phyloP scores from a whole-genome alignment of 2,329 filamentous ascomycete genomes.

The Lecanosticta acicola region DNA sequence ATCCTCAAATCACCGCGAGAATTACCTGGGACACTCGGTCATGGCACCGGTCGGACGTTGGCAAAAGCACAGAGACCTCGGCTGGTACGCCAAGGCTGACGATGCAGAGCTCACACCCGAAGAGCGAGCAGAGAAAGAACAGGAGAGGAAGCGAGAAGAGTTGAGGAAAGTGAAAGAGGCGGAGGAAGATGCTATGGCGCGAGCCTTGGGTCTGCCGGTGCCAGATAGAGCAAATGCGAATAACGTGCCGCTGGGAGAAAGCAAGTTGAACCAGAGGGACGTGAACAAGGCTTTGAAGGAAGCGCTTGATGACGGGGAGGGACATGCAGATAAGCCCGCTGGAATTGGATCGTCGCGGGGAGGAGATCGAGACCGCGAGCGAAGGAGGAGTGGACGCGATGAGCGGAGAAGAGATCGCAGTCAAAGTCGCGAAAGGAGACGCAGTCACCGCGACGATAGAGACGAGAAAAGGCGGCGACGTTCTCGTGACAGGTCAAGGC shows the following conservation, averaged over 20 bases:
- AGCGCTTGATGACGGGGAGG: conserved; percentile 38
- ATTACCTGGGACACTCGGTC: conserved; percentile 80
- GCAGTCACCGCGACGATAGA: conserved; percentile 19
- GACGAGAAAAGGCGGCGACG: conserved; percentile 19
- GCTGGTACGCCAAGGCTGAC: conserved; percentile 59
- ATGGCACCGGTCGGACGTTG: conserved; percentile 87
- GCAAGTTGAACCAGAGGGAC: conserved; percentile 46
- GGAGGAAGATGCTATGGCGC: conserved; percentile 84
- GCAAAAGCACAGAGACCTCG: conserved; percentile 69
- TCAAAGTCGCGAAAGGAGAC: conserved; percentile 20
- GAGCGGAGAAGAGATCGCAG: conserved; percentile 23
- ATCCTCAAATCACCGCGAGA: conserved; percentile 80
- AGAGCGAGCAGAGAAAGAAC: conserved; percentile 54
- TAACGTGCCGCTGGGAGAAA: conserved; percentile 53
- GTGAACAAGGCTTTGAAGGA: conserved; percentile 52
- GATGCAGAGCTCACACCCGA: conserved; percentile 46
- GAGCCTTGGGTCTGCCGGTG: conserved; percentile 72
- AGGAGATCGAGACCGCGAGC: conserved; percentile 8
- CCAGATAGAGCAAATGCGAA: conserved; percentile 62
- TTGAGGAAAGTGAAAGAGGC: conserved; percentile 78
- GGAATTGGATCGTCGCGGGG: conserved; percentile 28
- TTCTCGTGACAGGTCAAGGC: conserved; percentile 27
- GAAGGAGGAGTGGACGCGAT: conserved; percentile 18
- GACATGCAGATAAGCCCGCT: conserved; percentile 26
- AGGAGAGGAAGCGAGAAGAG: conserved; percentile 67